Conservation (phyloP, 257 asterid species). For the Apocynum venetum region DNA sequence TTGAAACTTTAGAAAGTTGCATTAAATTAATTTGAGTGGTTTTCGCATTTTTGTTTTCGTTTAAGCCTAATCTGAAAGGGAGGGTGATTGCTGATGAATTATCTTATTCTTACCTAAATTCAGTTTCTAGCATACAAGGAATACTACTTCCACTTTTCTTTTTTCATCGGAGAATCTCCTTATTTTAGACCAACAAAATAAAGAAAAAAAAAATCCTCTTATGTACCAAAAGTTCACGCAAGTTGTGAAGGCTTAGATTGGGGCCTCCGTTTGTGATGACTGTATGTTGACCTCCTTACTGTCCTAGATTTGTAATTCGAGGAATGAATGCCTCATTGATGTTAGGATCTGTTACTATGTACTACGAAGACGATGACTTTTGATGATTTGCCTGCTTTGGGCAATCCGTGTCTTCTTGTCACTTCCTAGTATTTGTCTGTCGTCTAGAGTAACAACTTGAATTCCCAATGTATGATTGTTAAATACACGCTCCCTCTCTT, state of each 20-base stretch:
- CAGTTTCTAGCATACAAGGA: background rate
- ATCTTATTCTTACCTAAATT: background rate
- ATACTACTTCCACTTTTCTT: background rate
- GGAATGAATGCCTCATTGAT: background rate
- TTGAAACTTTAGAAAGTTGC: background rate
- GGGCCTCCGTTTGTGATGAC: background rate
- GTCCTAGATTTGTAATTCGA: background rate
- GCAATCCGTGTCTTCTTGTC: no score
- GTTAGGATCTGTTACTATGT: background rate
- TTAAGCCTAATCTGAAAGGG: background rate
- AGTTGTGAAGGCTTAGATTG: background rate
- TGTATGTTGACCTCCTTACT: background rate
- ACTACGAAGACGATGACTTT: background rate
- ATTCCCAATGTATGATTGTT: background rate
- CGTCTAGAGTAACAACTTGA: background rate
- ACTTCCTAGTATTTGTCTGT: background rate
- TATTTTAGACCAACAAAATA: no score
- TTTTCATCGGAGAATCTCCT: no score
- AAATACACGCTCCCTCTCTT: background rate
- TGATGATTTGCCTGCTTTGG: background rate
- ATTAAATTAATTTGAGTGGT: background rate
- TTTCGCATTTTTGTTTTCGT: background rate
- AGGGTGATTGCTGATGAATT: background rate
- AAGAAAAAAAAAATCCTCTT: background rate
- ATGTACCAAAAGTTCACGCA: background rate